Evolutionary conservation across 192 early-diverging fungal genomes (phyloP).

Genomic region (Podila minutissima): DNA sequence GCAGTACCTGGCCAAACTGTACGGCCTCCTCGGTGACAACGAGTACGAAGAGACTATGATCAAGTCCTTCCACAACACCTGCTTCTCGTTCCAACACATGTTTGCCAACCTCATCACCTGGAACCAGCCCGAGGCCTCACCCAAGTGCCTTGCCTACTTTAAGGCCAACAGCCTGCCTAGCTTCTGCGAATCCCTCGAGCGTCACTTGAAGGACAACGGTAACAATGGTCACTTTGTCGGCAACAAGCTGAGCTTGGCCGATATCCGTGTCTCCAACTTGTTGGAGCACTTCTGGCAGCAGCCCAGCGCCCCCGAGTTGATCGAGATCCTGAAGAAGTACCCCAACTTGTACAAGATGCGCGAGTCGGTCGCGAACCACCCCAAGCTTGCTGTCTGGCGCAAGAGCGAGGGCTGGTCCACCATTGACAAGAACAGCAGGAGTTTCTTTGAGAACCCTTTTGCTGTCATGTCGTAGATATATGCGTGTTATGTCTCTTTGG

Average conservation of each 20-base stretch:
- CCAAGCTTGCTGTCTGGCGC: slow-evolving; percentile 35
- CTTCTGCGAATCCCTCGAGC: background rate
- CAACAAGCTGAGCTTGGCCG: slow-evolving; percentile 3
- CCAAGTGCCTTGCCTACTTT: background rate
- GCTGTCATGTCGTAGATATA: background rate
- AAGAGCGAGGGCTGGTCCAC: background rate
- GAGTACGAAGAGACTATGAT: background rate
- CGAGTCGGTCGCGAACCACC: slow-evolving; percentile 20
- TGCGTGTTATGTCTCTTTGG: background rate
- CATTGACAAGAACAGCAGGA: background rate
- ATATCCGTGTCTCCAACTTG: background rate
- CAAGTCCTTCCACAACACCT: background rate
- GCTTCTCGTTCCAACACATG: background rate
- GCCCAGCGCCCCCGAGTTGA: background rate
- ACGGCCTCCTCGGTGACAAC: slow-evolving; percentile 1
- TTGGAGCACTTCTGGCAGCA: slow-evolving; percentile 8
- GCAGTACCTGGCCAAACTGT: background rate
- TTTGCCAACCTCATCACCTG: background rate
- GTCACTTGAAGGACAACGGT: background rate
- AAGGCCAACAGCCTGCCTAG: background rate
- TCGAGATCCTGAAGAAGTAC: slow-evolving; percentile 19
- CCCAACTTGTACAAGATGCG: slow-evolving; percentile 12
- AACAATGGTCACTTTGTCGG: slow-evolving; percentile 3
- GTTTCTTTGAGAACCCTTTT: slow-evolving; percentile 21
- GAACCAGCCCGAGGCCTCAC: background rate